Evolutionary conservation across 768 basidiomycete genomes (phyloP).

Genomic region (Multifurca ochricompacta): DNA sequence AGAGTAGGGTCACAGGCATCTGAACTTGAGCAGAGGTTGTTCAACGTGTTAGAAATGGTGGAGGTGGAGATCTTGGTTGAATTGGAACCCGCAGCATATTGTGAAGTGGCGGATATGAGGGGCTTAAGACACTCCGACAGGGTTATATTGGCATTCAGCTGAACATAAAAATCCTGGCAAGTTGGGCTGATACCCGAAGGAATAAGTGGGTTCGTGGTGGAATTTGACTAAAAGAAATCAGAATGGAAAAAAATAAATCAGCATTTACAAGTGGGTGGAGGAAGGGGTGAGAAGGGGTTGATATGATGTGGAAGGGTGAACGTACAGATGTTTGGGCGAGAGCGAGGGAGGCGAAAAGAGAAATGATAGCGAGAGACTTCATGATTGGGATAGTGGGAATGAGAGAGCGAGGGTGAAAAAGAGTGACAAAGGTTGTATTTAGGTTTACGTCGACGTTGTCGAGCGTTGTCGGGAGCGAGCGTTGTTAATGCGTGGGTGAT

Average conservation of each 20-base stretch:
- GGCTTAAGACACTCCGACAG: constrained; percentile 55
- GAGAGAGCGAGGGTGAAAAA: constrained; percentile 9
- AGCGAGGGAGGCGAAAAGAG: constrained; percentile 41
- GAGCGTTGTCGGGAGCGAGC: neutral
- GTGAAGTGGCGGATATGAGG: constrained; percentile 50
- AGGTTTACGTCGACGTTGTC: neutral
- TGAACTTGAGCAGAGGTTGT: constrained; percentile 44
- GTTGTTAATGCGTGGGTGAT: neutral
- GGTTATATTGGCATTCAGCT: constrained; percentile 52
- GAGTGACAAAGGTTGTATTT: constrained; percentile 5
- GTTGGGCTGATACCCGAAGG: constrained; percentile 52
- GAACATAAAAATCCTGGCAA: constrained; percentile 52
- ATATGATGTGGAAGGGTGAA: neutral
- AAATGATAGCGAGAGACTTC: constrained; percentile 45
- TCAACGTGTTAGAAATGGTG: constrained; percentile 44
- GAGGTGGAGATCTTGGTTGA: constrained; percentile 34
- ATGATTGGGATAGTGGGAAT: constrained; percentile 32
- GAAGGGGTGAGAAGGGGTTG: too few relatives aligned
- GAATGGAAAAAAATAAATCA: constrained; percentile 1
- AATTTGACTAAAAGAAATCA: constrained; percentile 19
- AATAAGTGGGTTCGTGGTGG: constrained; percentile 45
- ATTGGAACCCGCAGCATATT: constrained; percentile 42
- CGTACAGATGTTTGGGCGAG: constrained; percentile 36
- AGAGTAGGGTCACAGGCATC: constrained; percentile 46
- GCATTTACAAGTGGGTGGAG: constrained; percentile 28